Base-by-base conservation (phyloP, 2,329 filamentous ascomycete species). In the Ceratocystis huliohia region DNA sequence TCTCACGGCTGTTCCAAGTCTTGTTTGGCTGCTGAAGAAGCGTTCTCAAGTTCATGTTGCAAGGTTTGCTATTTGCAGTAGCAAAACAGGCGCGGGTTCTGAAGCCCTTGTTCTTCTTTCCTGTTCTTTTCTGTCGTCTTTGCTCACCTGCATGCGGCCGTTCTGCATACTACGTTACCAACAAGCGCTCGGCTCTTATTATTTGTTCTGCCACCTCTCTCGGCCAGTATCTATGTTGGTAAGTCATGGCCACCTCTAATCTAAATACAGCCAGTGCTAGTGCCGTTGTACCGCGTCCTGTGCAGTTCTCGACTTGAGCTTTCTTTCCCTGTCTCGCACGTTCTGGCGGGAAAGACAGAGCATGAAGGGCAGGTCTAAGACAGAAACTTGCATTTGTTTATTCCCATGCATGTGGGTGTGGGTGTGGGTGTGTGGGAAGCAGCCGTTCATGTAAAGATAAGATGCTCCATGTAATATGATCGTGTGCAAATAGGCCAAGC, bases 111-210 rank as follows among this genome's bases (percentile, higher is more conserved):
- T 41, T 41, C 30, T 30, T 30, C 30, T 30, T 3, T 30, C 30
- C 30, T 30, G 30, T 7, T 6, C 37, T 41, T 41, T 41, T 4
- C 37, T 10, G 33, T 37, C 45, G 45, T 46, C 6, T 20, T 22
- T n/a, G 46, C 15, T n/a, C 13, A 20, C 5, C n/a, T 22, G 17
- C n/a, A 50, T 50, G 17, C 46, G 46, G n/a, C n/a, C 7, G n/a
- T 25, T 30, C 53, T 57, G 53, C 53, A 57, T 57, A 57, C 53
- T 28, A 57, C 53, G 53, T 57, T 57, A 17, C 53, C 3, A 22
- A 17, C 13, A 56, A 57, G 25, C 17, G 53, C 25, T 33, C 10
- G 53, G 46, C 17, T 50, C 46, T 50, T 22, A 10, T 50, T 20
- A 3, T 50, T 20, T 25, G 8, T 25, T 48, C 45, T 48, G 5